Evolutionary conservation across 2,329 filamentous ascomycete species (phyloP).

Genomic region (Onygenales sp.): DNA sequence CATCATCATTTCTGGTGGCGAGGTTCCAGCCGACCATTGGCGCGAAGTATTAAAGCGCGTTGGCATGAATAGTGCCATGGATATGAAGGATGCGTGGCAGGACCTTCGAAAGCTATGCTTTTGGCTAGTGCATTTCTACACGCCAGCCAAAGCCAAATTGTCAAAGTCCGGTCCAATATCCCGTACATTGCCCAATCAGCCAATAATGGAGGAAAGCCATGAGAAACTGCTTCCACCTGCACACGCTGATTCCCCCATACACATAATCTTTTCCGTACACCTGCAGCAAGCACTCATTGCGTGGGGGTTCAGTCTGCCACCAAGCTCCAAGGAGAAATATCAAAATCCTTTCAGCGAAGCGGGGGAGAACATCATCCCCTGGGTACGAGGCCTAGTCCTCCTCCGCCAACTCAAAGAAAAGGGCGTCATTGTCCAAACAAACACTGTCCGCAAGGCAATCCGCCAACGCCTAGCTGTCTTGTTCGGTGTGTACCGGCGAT

Average conservation of each 20-base stretch:
- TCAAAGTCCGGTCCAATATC: neutral
- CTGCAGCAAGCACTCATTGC: constrained; percentile 40
- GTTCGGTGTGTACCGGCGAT: constrained; percentile 22
- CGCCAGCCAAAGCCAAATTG: constrained; percentile 6
- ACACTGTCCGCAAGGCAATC: constrained; percentile 23
- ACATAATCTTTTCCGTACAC: constrained; percentile 31
- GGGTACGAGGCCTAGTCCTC: constrained; percentile 30
- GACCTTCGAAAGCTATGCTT: constrained; percentile 43
- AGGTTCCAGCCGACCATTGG: constrained; percentile 41
- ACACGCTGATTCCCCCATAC: constrained; percentile 18
- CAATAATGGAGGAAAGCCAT: neutral
- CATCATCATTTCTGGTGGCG: constrained; percentile 36
- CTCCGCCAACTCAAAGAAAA: constrained; percentile 27
- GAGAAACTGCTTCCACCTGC: constrained; percentile 3
- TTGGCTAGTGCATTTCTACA: constrained; percentile 41
- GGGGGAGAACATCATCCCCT: constrained; percentile 23
- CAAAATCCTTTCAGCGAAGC: constrained; percentile 11
- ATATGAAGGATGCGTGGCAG: constrained; percentile 42
- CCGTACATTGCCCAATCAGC: neutral
- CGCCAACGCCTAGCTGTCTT: constrained; percentile 28
- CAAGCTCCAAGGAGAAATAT: constrained; percentile 16
- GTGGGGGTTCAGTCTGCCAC: constrained; percentile 38
- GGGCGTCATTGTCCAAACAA: constrained; percentile 24
- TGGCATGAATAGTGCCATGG: constrained; percentile 23
- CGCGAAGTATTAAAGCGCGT: constrained; percentile 49